Evolutionary conservation across 2,329 filamentous ascomycete genomes (phyloP).

Genomic region (Pseudocercospora cruenta): DNA sequence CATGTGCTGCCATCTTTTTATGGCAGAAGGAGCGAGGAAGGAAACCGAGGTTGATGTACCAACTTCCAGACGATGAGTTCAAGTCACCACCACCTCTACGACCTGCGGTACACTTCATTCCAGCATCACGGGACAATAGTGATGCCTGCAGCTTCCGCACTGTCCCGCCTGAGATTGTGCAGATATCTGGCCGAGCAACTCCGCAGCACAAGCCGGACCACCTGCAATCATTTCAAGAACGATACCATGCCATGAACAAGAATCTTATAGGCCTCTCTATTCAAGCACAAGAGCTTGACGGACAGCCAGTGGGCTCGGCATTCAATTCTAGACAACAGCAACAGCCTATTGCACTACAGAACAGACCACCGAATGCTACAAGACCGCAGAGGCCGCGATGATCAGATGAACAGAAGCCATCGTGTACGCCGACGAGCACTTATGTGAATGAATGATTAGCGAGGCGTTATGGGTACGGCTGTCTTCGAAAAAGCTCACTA

Average conservation of each 20-base stretch:
- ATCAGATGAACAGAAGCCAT: background rate
- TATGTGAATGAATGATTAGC: background rate
- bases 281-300: slow-evolving; percentile 16
- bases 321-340: slow-evolving; percentile 8
- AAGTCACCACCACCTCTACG: slow-evolving; percentile 25
- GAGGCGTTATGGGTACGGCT: background rate
- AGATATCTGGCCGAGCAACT: slow-evolving; percentile 6
- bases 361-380: slow-evolving; percentile 2
- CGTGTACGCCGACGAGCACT: background rate
- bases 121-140: slow-evolving; percentile 13
- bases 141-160: slow-evolving; percentile 11
- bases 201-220: slow-evolving; percentile 11
- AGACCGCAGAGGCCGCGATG: background rate
- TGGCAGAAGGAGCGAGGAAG: slow-evolving; percentile 27
- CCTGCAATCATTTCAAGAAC: slow-evolving; percentile 13
- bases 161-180: slow-evolving; percentile 8
- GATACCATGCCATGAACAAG: slow-evolving; percentile 20
- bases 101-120: slow-evolving; percentile 13
- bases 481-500: background rate
- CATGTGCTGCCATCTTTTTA: slow-evolving; percentile 29
- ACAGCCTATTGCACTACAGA: background rate
- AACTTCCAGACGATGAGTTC: slow-evolving; percentile 35
- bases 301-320: slow-evolving; percentile 18
- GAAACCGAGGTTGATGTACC: slow-evolving; percentile 38
- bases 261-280: background rate